Evolutionary conservation across 1,284 basidiomycete species (phyloP).

Genomic region (Ceratobasidium sp.): DNA sequence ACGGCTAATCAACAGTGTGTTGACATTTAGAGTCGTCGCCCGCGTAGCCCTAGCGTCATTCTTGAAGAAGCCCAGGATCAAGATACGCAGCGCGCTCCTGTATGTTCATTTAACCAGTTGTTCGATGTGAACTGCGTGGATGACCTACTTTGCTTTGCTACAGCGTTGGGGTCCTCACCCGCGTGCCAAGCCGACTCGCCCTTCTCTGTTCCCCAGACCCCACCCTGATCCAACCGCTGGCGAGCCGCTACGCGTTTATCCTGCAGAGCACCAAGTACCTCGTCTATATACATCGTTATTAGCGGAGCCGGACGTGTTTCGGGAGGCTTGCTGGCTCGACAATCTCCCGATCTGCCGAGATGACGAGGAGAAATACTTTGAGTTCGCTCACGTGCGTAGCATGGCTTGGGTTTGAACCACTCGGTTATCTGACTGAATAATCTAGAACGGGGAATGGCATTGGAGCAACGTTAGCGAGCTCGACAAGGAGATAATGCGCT

Average conservation of each 20-base stretch:
- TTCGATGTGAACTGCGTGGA: too few relatives aligned
- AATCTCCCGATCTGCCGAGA: not conserved
- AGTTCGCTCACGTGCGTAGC: too few relatives aligned
- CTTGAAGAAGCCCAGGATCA: too few relatives aligned
- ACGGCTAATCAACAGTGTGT: too few relatives aligned
- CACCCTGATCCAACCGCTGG: not conserved
- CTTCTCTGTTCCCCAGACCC: not conserved
- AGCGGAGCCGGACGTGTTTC: not conserved
- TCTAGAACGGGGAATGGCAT: slow-evolving; percentile 31
- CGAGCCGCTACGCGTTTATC: not conserved
- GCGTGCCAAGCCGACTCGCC: not conserved
- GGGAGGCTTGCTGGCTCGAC: slow-evolving; percentile 4
- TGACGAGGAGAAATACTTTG: not conserved
- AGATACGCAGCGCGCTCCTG: too few relatives aligned
- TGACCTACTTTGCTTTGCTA: not conserved
- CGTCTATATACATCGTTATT: not conserved
- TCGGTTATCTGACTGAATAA: not conserved
- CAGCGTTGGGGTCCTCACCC: not conserved
- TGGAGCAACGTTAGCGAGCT: slow-evolving; percentile 50
- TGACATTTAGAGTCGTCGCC: not conserved
- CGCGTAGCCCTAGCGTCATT: too few relatives aligned
- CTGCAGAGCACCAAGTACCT: too few relatives aligned
- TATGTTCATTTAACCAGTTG: too few relatives aligned
- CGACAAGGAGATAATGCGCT: slow-evolving; percentile 49
- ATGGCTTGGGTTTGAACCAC: too few relatives aligned